Evolutionary conservation across 2,329 filamentous ascomycete genomes (phyloP).

Genomic region (Colletotrichum cordylinicola): DNA sequence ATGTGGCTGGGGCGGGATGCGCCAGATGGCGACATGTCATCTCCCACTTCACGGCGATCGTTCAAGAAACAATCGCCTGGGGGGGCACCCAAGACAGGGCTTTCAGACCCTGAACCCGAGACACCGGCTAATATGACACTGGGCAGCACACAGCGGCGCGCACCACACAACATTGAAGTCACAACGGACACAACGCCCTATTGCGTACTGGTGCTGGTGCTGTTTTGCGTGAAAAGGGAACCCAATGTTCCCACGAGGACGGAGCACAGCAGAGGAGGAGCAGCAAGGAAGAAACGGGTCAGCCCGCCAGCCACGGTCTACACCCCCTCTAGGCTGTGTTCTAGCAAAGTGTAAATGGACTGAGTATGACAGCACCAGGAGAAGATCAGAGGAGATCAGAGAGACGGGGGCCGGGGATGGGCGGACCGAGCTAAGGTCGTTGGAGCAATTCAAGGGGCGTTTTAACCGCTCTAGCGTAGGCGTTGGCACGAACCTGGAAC

Average conservation of each 20-base stretch:
- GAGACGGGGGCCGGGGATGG: not conserved
- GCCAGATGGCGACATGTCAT: not conserved
- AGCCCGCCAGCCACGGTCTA: not conserved
- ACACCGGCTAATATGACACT: not conserved
- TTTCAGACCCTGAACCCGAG: not conserved
- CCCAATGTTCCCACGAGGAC: not conserved
- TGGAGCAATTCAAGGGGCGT: not conserved
- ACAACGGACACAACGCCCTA: not conserved
- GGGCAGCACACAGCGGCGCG: not conserved
- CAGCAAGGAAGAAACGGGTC: not conserved
- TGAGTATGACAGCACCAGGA: not conserved
- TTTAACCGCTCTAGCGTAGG: slow-evolving; percentile 10
- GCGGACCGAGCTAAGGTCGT: slow-evolving; percentile 1
- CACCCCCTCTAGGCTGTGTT: not conserved
- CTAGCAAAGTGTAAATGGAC: not conserved
- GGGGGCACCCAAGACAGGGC: not conserved
- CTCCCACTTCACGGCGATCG: not conserved
- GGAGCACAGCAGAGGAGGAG: not conserved
- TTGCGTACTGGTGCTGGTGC: not conserved
- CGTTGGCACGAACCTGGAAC: slow-evolving; percentile 9
- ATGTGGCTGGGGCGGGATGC: not conserved
- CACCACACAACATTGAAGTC: not conserved
- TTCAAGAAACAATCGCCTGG: not conserved
- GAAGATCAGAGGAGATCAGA: not conserved
- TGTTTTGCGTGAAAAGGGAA: not conserved